phyloP scores from a whole-genome alignment of 1,139 yeast species.

The Nakaseomyces bracarensis region DNA sequence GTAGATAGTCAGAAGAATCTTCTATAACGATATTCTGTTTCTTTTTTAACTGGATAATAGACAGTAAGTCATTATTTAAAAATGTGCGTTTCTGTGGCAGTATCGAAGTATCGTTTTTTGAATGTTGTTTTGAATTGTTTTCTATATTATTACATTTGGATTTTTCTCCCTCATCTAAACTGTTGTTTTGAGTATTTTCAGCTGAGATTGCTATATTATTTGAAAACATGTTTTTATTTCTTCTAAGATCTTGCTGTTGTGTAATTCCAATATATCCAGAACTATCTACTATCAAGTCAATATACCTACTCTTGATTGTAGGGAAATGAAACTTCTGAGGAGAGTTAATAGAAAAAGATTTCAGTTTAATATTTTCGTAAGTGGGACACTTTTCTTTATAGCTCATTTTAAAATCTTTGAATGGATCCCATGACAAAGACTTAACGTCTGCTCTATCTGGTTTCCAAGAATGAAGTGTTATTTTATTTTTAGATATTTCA shows the following conservation, averaged over 20 bases:
- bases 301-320: neutral
- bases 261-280: neutral
- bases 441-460: constrained; percentile 12
- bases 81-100: constrained; percentile 20
- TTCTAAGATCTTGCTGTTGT: too few species aligned
- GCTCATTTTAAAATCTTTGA: constrained; percentile 8
- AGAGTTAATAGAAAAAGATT: neutral
- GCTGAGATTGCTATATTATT: too few species aligned
- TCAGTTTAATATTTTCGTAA: neutral
- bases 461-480: constrained; percentile 13
- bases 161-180: neutral
- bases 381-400: neutral
- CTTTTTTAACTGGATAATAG: constrained; percentile 13
- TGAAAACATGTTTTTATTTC: too few species aligned
- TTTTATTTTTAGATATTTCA: neutral
- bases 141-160: neutral
- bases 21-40: neutral
- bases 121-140: neutral
- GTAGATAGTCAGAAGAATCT: neutral
- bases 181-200: neutral
- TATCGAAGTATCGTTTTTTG: constrained; percentile 12
- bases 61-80: constrained; percentile 18
- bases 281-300: neutral
- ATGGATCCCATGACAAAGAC: constrained; percentile 20
- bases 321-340: neutral